Evolutionary conservation across 2,329 filamentous ascomycete species (phyloP).

Genomic region (Thelonectria blattea): DNA sequence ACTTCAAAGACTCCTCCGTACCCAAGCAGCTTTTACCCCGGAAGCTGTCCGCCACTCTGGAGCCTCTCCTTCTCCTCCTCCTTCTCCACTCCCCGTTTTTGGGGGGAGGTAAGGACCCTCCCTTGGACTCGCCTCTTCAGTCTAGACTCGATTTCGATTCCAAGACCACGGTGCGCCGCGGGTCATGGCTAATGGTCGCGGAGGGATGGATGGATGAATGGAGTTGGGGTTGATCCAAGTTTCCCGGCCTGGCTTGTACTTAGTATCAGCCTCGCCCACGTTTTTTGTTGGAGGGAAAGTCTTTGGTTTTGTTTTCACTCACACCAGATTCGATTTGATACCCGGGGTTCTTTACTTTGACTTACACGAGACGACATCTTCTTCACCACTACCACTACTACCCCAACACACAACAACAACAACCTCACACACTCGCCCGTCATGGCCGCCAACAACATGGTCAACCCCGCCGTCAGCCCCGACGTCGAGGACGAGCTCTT

Average conservation of each 20-base stretch:
- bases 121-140: background rate
- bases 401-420: background rate
- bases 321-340: slow-evolving; percentile 2
- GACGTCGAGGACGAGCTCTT: slow-evolving; percentile 70
- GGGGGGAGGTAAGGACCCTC: background rate
- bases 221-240: background rate
- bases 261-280: slow-evolving; percentile 32
- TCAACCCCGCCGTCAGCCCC: slow-evolving; percentile 61
- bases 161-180: background rate
- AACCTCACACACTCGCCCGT: slow-evolving; percentile 32
- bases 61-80: background rate
- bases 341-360: slow-evolving; percentile 1
- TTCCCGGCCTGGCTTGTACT: slow-evolving; percentile 34
- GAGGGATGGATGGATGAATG: slow-evolving; percentile 16
- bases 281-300: background rate
- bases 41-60: background rate
- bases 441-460: slow-evolving; percentile 70
- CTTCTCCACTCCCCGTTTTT: background rate
- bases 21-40: background rate
- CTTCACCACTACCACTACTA: background rate
- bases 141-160: background rate
- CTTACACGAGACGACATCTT: slow-evolving; percentile 13
- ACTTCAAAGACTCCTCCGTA: no score
- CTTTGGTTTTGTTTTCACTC: slow-evolving; percentile 3
- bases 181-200: slow-evolving; percentile 8